Base-by-base conservation (phyloP, 73 alveolate species). In the Halteria grandinella region DNA sequence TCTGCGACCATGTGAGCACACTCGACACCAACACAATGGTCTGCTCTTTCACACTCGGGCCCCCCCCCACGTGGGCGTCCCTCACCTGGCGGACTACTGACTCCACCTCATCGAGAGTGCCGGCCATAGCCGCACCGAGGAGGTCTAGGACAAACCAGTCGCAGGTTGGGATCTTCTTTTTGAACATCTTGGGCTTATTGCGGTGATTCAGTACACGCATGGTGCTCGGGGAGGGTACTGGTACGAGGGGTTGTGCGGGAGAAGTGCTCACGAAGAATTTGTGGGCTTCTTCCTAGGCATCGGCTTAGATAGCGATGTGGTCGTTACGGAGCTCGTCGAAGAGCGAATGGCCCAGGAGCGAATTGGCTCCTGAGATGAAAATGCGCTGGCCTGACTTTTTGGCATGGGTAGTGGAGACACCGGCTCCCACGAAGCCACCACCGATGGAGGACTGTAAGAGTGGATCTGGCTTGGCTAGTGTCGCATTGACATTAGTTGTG, bases 1-100 rank as follows among this genome's bases (percentile, higher is more conserved):
- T 92, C 53, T 91, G 90, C 20, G 93, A 89, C 99, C 99, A 95
- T 2, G 97, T 93, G 94, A 95, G 83, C 33, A 95, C 95, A 72
- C 86, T 79, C 1, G 98, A 89, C 17, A 95, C 84, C n/a, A 95
- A 28, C 33, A 95, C 84, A 50, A 95, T 73, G 17, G 90, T 86
- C 86, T 89, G 21, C 5, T 66, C n/a, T n/a, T n/a, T n/a, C n/a
- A n/a, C n/a, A n/a, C n/a, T n/a, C n/a, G n/a, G n/a, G n/a, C n/a
- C n/a, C n/a, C n/a, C n/a, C n/a, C n/a, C n/a, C n/a, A n/a, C n/a
- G n/a, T n/a, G n/a, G n/a, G n/a, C n/a, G n/a, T n/a, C n/a, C n/a
- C n/a, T n/a, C n/a, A n/a, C n/a, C n/a, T n/a, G n/a, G n/a, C n/a
- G n/a, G n/a, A 78, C 5, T 0, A 73, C 69, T 39, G 7, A 64